phyloP scores from a whole-genome alignment of 176 grass and related monocot species.

The Hsuehochloa calcarea region DNA sequence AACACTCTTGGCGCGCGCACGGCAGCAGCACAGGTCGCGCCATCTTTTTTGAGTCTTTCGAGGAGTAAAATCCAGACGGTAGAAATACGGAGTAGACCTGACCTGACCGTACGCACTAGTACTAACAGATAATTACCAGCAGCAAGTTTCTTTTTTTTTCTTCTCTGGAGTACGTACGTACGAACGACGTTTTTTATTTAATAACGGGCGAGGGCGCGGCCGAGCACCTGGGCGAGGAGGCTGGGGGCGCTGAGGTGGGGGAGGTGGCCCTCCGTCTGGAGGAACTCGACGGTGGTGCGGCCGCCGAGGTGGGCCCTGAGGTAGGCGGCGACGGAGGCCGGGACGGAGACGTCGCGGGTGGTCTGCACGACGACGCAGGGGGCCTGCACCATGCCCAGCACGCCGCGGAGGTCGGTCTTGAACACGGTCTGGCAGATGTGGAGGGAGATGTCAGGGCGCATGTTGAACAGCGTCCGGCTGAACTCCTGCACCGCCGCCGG shows the following conservation, averaged over 20 bases:
- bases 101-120: not conserved
- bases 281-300: conserved; percentile 62
- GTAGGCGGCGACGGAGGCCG: conserved; percentile 72
- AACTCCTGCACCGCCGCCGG: conserved; percentile 90
- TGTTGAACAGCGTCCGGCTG: conserved; percentile 99
- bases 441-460: conserved; percentile 93
- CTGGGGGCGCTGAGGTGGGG: conserved; percentile 89
- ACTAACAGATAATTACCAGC: too few relatives aligned
- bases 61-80: conserved; percentile 19
- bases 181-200: conserved; percentile 5
- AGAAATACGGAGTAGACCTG: conserved; percentile 7
- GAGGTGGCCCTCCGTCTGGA: conserved; percentile 85
- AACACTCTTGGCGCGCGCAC: not conserved
- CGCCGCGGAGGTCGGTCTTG: conserved; percentile 77
- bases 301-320: conserved; percentile 73
- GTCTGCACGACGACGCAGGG: conserved; percentile 90
- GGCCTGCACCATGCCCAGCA: conserved; percentile 61
- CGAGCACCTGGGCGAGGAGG: conserved; percentile 75
- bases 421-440: conserved; percentile 87
- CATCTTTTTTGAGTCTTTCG: not conserved
- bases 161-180: not conserved
- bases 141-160: too few relatives aligned
- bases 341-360: conserved; percentile 87
- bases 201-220: conserved; percentile 60
- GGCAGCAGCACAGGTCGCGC: conserved; percentile 8